Evolutionary conservation across 2,329 filamentous ascomycete species (phyloP), one percentile per base, ranked within the genome.

Genomic region (Diaporthe sp.): DNA sequence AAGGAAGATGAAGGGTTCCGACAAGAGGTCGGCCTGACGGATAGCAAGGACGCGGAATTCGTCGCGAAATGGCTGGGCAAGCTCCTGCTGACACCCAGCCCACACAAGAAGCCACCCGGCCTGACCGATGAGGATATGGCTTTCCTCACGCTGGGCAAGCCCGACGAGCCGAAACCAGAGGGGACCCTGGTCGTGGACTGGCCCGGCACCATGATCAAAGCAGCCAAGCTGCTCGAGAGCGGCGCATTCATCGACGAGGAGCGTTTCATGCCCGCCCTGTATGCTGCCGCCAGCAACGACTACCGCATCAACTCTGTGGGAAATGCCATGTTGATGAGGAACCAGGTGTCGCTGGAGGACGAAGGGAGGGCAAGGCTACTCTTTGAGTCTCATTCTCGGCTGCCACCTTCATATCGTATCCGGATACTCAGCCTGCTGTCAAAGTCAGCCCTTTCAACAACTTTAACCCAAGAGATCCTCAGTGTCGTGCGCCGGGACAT

Each of bases 261-360:
- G 80, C 92, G 95, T 42, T 95, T 98, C 78, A 82, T 98, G 17
- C 93, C 96, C 0, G 93, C 95, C 0, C 84, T 98, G 1, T 95
- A 94, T 81, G 95, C 96, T 7, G 93, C 95, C 35, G 92, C 95
- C 0, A 96, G 96, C 82, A 86, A 92, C 1, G 97, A 98, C 77
- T 94, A 92, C 47, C 90, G 93, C 12, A 92, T 98, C 50, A 92
- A 94, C 15, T 91, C 93, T n/a, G 86, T 94, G n/a, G 96, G 94
- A 0, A 95, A 98, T 73, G 95, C 98, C 78, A 90, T 97, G 65
- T 84, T 98, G 77, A 99, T 98, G 83, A 89, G 96, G 77, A 93
- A 91, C 39, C 89, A 91, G 2, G 89, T 94, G 12, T 91, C 94
- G 12, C 85, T 98, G 35, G 96, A 98, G 81, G 89, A 94, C 75